A percentile compares a stretch with the other conserved stretches of the same genome.
Conservation (phyloP, 345 rosid species). For the Adansonia digitata region DNA sequence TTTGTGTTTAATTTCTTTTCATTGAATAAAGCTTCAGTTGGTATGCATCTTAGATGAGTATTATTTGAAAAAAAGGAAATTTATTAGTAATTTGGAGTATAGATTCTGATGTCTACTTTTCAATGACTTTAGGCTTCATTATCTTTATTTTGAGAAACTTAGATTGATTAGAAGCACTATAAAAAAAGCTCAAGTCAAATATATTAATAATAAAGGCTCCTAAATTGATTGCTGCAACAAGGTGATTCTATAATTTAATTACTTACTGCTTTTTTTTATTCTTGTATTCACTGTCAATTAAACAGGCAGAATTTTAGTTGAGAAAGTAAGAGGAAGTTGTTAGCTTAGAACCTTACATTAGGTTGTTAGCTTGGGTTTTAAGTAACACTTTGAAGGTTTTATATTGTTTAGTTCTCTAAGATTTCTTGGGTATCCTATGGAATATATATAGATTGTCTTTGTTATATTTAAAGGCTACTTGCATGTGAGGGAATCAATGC, state of each 20-base stretch:
- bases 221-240: constrained; percentile 89
- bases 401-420: background rate
- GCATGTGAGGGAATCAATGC: constrained; percentile 98
- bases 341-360: background rate
- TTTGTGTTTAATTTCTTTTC: background rate
- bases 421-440: too few species aligned
- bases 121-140: constrained; percentile 15
- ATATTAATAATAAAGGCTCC: constrained; percentile 81
- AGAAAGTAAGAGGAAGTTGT: constrained; percentile 5
- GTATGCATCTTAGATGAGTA: background rate
- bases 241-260: constrained; percentile 33
- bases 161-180: constrained; percentile 91
- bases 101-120: background rate
- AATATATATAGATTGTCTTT: too few species aligned
- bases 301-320: background rate
- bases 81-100: background rate
- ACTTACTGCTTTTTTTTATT: background rate
- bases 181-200: constrained; percentile 95
- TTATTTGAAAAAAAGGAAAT: background rate
- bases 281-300: background rate
- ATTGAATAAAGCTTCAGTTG: background rate
- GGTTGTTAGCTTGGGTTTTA: constrained; percentile 1
- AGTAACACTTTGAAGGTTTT: background rate
- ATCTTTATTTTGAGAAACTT: constrained; percentile 65
- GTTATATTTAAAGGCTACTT: constrained; percentile 71